Evolutionary conservation across 129 eudicot species (phyloP), one percentile per base, ranked within the genome.

Genomic region (Deinandra increscens): DNA sequence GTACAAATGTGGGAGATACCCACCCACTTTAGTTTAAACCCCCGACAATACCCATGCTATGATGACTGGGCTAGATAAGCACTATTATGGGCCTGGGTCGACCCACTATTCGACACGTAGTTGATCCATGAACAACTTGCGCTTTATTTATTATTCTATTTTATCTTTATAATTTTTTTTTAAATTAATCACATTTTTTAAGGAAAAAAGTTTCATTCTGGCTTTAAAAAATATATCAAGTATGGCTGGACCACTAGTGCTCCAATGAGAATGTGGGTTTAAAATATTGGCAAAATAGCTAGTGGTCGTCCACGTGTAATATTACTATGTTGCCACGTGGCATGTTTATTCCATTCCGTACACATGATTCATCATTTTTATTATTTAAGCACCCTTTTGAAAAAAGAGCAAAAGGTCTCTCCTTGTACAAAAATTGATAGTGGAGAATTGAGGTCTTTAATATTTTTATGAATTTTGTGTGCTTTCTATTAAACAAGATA

Each of bases 71-170:
- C 80, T 76, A 63, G 75, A 68, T 76, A 60, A 68, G 64, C 64
- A 39, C 54, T 38, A 44, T 46, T 68, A 68, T 76, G 80, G 80
- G 80, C 80, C 75, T 76, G 70, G 75, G 64, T 76, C 70, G 56
- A 76, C 80, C 80, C 80, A 31, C 38, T 46, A 18, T 68, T 60
- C 70, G 80, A 76, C 80, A 76, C 80, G 80, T 68, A 76, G 1
- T 76, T 69, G 80, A 76, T 76, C 80, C 80, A 76, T 60, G 12
- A 68, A 62, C 80, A 29, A 76, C 80, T 76, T 68, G 80, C 63
- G 22, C 20, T 76, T 68, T 69, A 33, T 64, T 55, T 67, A 44
- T 43, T 34, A 20, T 45, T 20, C 39, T 45, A 59, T 68, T 75
- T 67, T 13, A 44, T 10, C 12, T 75, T 66, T 17, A 13, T 58